phyloP scores from a whole-genome alignment of 2,329 filamentous ascomycete genomes.

The Cercospora sp. region DNA sequence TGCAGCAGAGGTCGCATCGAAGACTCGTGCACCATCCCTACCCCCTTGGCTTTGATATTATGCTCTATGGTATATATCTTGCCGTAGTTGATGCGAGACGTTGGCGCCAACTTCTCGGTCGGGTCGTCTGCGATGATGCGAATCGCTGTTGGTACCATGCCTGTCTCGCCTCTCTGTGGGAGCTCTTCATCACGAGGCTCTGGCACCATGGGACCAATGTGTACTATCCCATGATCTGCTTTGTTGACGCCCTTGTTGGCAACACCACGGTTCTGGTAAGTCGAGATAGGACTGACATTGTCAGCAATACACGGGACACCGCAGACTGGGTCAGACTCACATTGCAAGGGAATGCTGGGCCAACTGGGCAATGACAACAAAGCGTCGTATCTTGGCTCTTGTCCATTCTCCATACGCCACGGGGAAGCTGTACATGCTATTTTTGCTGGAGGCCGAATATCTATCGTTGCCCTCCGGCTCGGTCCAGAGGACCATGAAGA shows the following conservation, averaged over 20 bases:
- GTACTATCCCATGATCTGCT: constrained; percentile 3
- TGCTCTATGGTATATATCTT: constrained; percentile 22
- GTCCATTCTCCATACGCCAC: neutral
- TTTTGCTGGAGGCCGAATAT: no score
- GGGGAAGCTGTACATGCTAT: neutral
- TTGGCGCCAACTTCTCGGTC: neutral
- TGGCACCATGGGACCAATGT: neutral
- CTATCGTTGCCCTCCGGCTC: no score
- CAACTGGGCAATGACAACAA: neutral
- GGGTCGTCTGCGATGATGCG: constrained; percentile 12
- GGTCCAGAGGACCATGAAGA: no score
- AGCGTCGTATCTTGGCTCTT: neutral
- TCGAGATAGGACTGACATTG: neutral
- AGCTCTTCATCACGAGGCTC: neutral
- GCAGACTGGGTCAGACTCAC: no score
- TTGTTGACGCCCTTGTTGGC: neutral
- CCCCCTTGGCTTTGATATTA: constrained; percentile 16
- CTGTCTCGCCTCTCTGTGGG: neutral
- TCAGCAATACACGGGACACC: no score
- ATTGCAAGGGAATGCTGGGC: constrained; percentile 7
- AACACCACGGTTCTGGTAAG: neutral
- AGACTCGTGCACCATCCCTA: constrained; percentile 9
- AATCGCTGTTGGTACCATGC: constrained; percentile 13
- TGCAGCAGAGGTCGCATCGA: neutral
- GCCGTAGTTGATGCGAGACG: constrained; percentile 20